phyloP scores from a whole-genome alignment of 2,329 filamentous ascomycete genomes.

The Didymella segeticola region DNA sequence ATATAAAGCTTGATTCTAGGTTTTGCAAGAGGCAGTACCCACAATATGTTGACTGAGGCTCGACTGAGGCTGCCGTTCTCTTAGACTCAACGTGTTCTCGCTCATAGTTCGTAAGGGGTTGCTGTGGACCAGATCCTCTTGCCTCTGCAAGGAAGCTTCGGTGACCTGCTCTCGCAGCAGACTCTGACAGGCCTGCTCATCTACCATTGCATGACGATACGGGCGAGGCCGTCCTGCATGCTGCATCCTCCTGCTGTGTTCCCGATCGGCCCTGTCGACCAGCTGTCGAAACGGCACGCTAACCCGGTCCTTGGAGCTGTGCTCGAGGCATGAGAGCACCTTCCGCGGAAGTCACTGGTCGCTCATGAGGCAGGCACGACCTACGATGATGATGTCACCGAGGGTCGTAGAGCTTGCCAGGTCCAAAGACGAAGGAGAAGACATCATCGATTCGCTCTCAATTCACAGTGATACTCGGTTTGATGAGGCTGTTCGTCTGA shows the following conservation, averaged over 20 bases:
- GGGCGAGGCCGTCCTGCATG: conserved; percentile 21
- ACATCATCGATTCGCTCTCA: neutral
- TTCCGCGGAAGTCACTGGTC: neutral
- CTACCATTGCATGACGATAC: conserved; percentile 8
- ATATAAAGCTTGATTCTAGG: neutral
- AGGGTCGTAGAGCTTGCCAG: neutral
- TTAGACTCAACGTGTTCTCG: neutral
- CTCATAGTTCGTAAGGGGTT: too few species aligned
- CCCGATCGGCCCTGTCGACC: conserved; percentile 15
- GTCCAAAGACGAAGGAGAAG: neutral
- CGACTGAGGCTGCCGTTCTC: neutral
- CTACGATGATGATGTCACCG: conserved; percentile 4
- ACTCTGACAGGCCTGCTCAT: neutral
- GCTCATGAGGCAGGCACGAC: neutral
- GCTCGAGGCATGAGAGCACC: conserved; percentile 18
- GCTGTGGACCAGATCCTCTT: neutral
- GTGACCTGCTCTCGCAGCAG: neutral
- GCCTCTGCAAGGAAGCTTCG: neutral
- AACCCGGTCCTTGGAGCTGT: conserved; percentile 22
- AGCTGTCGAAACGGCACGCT: conserved; percentile 15
- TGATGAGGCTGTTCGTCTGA: conserved; percentile 12
- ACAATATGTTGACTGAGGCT: too few species aligned
- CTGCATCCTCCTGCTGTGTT: conserved; percentile 19
- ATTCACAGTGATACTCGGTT: neutral
- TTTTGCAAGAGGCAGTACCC: too few species aligned